Evolutionary conservation across 2,329 filamentous ascomycete species (phyloP), one percentile per base, ranked within the genome.

Genomic region (Stagonosporopsis vannaccii): DNA sequence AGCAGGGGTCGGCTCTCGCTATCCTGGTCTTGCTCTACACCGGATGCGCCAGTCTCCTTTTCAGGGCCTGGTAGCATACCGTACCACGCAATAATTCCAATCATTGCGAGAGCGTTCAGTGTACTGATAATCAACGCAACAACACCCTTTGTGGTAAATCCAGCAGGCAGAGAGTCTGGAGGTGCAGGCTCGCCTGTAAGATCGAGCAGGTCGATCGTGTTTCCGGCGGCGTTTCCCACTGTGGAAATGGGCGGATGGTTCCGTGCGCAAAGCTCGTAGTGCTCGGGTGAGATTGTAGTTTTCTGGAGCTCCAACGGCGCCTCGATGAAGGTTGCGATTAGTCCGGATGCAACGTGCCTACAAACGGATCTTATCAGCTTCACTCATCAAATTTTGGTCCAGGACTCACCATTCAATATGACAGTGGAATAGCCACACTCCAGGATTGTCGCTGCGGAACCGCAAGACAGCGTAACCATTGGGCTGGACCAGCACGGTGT

Each of bases 391-490:
- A 13, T 12, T 9, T 2, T 8, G 7, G 12, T 12, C 9, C 4
- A 33, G 2, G 13, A 13, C 42, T 28, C 19, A 44, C 42, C 50
- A 76, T 56, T 83, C 71, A 68, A 73, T 68, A 42, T 73, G 70
- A 56, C 70, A 66, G 50, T 66, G 62, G 52, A 73, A 73, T 7
- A 73, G 61, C 71, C 71, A 74, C 8, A 74, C 63, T 15, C 71
- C 71, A 0, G 71, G 70, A 50, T 86, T 86, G 62, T 85, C 80
- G 4, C 83, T 81, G 15, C 72, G 71, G 72, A 86, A 86, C 1
- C 84, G 75, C 2, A 87, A 71, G 1, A 86, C 82, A 17, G 82
- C 77, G 63, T 85, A 80, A 3, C 83, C 82, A 20, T 83, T 79
- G 8, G 83, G 82, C 0, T 76, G 76, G 4, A 86, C 81, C 60